Evolutionary conservation across 2,329 filamentous ascomycete genomes (phyloP).

Genomic region (Grosmannia clavigera): DNA sequence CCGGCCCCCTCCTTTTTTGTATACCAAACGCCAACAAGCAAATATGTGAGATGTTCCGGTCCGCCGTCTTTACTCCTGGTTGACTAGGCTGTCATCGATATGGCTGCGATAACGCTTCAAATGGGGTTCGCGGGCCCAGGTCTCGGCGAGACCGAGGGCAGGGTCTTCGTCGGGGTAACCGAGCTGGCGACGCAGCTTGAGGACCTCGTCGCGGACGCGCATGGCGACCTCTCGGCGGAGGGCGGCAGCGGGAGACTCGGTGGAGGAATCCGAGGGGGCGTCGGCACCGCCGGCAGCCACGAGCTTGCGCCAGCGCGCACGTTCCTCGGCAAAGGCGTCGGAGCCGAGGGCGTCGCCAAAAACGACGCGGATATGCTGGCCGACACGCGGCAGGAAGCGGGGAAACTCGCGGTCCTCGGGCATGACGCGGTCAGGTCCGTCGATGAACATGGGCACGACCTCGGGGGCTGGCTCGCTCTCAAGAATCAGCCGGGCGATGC

Average conservation of each 20-base stretch:
- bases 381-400: slow-evolving; percentile 64
- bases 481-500: slow-evolving; percentile 78
- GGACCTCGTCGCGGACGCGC: slow-evolving; percentile 65
- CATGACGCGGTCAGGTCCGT: slow-evolving; percentile 83
- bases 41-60: neutral
- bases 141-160: slow-evolving; percentile 64
- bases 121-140: slow-evolving; percentile 51
- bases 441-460: slow-evolving; percentile 86
- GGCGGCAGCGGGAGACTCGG: neutral
- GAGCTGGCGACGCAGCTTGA: slow-evolving; percentile 59
- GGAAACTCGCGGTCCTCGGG: slow-evolving; percentile 69
- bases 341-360: slow-evolving; percentile 70
- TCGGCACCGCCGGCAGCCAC: slow-evolving; percentile 35
- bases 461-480: slow-evolving; percentile 76
- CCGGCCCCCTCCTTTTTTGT: neutral
- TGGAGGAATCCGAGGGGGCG: slow-evolving; percentile 15
- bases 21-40: neutral
- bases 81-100: slow-evolving; percentile 40
- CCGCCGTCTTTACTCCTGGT: slow-evolving; percentile 13
- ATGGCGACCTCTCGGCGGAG: slow-evolving; percentile 70
- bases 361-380: slow-evolving; percentile 57
- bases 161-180: slow-evolving; percentile 74
- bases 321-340: slow-evolving; percentile 67
- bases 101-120: slow-evolving; percentile 37
- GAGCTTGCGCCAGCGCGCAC: slow-evolving; percentile 61